Evolutionary conservation across 2,329 filamentous ascomycete genomes (phyloP), one percentile per base, ranked within the genome.

Genomic region (Stemphylium lycopersici): DNA sequence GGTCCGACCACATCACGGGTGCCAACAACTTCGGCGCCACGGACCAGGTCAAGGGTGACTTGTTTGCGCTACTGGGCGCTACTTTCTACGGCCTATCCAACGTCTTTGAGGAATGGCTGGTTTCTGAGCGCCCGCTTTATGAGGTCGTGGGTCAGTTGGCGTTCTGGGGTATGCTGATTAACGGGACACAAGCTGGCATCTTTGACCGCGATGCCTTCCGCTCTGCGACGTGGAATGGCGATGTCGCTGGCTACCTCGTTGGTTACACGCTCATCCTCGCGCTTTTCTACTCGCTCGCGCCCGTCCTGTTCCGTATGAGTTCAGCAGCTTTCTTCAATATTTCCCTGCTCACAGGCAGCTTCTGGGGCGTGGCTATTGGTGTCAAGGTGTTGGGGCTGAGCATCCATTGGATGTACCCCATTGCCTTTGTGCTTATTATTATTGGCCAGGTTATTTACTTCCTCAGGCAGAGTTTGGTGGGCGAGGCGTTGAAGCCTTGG

Each of bases 281-380:
- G 48, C 78, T 95, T 55, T 99, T 99, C 78, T 99, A 99, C 80
- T 87, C 87, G 6, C 81, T 95, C 3, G 92, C 90, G 0, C 95
- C 95, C 0, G 79, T 98, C 49, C 83, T 99, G 59, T 88, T 98
- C 77, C 90, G 95, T 62, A 89, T 98, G 79, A 90, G 90, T 24
- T 90, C 86, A 13, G 95, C 95, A 2, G 93, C 93, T 16, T 97
- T 99, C 78, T 96, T 97, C 81, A 96, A 99, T 77, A 96, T 98
- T 69, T 93, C 90, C 6, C 81, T 99, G 62, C 81, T 99, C 56
- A 98, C 95, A 2, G 91, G 88, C 66, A 97, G 96, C 78, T 98
- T 98, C 79, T 99, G 95, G 95, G 93, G 92, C 62, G 89, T 96
- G 58, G 89, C 96, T 63, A 93, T 99, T 66, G 95, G 95, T 44